phyloP scores from a whole-genome alignment of 2,329 filamentous ascomycete genomes.

The Drechslerella stenobrocha region DNA sequence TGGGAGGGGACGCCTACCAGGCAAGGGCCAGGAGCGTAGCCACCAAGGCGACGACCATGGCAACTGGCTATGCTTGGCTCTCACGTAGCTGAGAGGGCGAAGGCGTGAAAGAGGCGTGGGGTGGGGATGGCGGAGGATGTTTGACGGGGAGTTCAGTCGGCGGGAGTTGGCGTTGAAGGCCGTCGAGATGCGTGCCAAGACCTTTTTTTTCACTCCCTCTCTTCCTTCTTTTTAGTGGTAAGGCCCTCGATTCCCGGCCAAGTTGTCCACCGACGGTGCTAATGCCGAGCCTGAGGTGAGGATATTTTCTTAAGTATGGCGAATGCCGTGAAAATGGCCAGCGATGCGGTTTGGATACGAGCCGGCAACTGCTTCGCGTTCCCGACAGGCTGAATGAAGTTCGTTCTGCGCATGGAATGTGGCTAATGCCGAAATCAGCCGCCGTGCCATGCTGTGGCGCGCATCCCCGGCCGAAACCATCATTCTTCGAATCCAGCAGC shows the following conservation, averaged over 20 bases:
- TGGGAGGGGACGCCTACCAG: slow-evolving; percentile 21
- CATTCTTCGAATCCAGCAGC: neutral
- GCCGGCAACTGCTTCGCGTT: neutral
- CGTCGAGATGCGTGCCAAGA: slow-evolving; percentile 25
- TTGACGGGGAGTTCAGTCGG: slow-evolving; percentile 2
- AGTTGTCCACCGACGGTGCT: no score
- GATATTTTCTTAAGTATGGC: neutral
- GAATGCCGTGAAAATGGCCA: neutral
- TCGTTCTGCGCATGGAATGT: slow-evolving; percentile 6
- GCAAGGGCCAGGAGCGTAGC: slow-evolving; percentile 47
- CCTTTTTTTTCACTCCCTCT: no score
- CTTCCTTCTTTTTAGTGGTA: slow-evolving; percentile 2
- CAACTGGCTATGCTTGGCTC: neutral
- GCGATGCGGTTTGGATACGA: slow-evolving; percentile 24
- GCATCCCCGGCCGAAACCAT: neutral
- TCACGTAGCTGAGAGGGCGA: slow-evolving; percentile 10
- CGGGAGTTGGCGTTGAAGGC: slow-evolving; percentile 9
- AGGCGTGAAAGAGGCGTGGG: neutral
- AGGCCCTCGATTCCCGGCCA: neutral
- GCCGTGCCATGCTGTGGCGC: slow-evolving; percentile 21
- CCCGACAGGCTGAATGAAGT: slow-evolving; percentile 18
- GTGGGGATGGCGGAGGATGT: slow-evolving; percentile 4
- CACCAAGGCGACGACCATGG: slow-evolving; percentile 44
- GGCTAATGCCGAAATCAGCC: slow-evolving; percentile 41
- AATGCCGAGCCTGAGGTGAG: no score